Conservation (phyloP, 257 asterid species). For the Paulownia fortunei region DNA sequence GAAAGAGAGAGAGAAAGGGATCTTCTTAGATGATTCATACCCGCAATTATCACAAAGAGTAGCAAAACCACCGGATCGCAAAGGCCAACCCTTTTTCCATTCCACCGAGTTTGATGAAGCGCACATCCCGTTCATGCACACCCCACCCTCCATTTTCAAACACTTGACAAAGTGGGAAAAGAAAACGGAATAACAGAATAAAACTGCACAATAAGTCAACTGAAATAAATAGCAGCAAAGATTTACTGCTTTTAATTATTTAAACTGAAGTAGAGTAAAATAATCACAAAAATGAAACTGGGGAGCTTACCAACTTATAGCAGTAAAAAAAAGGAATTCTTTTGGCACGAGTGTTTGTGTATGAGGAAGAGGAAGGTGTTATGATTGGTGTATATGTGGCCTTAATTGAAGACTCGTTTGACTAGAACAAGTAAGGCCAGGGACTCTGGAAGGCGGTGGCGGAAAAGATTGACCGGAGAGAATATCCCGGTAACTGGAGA, state of each 20-base stretch:
- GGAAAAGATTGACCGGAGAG: not conserved
- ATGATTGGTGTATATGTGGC: constrained; percentile 30
- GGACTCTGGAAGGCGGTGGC: not conserved
- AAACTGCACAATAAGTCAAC: constrained; percentile 21
- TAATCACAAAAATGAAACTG: not conserved
- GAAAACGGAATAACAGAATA: not conserved
- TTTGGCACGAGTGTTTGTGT: constrained; percentile 39
- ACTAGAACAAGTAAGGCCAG: constrained; percentile 11
- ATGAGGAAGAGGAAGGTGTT: constrained; percentile 20
- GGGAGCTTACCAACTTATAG: constrained; percentile 35
- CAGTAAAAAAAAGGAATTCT: constrained; percentile 28
- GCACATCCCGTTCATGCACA: constrained; percentile 85
- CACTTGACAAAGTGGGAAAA: constrained; percentile 17
- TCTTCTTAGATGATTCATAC: constrained; percentile 37
- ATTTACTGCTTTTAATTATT: constrained; percentile 1
- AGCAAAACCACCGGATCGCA: constrained; percentile 80
- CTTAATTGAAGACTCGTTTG: constrained; percentile 27
- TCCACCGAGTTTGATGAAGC: constrained; percentile 48
- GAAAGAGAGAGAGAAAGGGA: constrained; percentile 13
- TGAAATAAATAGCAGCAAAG: constrained; percentile 7
- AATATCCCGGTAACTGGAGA: constrained; percentile 26
- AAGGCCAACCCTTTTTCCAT: constrained; percentile 82
- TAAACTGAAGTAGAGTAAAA: not conserved
- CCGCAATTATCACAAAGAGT: constrained; percentile 80
- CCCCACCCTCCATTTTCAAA: constrained; percentile 48